These are phyloP conservation scores for Rhododendron kiyosumense DNA, from an alignment of 148 eudicot species.

Conservation along the genomic window DNA sequence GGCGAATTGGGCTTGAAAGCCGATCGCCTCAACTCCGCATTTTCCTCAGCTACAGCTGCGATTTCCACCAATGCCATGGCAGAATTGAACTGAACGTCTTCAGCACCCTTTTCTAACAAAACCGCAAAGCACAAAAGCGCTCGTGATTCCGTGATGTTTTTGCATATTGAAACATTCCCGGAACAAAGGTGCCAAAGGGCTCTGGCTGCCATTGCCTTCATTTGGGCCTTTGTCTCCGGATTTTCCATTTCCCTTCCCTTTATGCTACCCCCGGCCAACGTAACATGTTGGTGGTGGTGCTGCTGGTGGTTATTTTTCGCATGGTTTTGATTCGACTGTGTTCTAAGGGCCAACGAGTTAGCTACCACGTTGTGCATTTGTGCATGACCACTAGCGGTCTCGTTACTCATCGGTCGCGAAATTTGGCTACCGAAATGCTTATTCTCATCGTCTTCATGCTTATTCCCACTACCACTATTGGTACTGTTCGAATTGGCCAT, in stretches of 20 bases:
- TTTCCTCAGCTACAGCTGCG: conserved; percentile 64
- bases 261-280: conserved; percentile 45
- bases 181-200: conserved; percentile 64
- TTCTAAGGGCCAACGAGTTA: conserved; percentile 32
- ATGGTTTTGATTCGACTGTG: background rate
- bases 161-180: conserved; percentile 60
- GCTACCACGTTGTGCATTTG: conserved; percentile 28
- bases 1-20: conserved; percentile 85
- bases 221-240: conserved; percentile 58
- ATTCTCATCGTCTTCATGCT: conserved; percentile 21
- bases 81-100: conserved; percentile 61
- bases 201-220: conserved; percentile 83
- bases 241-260: conserved; percentile 68
- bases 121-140: conserved; percentile 81
- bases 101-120: conserved; percentile 58
- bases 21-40: conserved; percentile 47
- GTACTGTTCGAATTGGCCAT: conserved; percentile 27
- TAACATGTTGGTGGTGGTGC: conserved; percentile 16
- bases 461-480: background rate
- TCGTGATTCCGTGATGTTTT: conserved; percentile 63
- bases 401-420: conserved; percentile 15
- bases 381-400: background rate
- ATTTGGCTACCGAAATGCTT: background rate
- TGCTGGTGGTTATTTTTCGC: background rate
- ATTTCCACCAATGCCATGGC: conserved; percentile 84